These are phyloP conservation scores for Amylocystis lapponica DNA, from an alignment of 768 basidiomycete species.

Conservation along the genomic window DNA sequence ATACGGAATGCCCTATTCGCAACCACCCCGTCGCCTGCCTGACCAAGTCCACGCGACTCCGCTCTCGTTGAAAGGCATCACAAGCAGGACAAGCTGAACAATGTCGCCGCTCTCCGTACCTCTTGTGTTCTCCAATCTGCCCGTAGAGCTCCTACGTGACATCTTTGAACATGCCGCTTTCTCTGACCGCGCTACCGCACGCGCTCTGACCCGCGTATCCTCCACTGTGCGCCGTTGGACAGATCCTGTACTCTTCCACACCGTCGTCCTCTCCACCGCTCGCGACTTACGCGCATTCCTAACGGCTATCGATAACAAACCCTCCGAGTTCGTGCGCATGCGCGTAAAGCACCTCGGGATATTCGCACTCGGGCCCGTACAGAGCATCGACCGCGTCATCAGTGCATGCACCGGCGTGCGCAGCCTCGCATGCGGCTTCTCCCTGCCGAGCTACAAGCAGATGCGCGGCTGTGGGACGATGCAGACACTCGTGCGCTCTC, in stretches of 20 bases:
- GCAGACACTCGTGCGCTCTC: slow-evolving; percentile 13
- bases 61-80: too few relatives aligned
- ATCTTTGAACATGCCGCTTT: slow-evolving; percentile 32
- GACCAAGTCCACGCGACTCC: too few relatives aligned
- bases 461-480: slow-evolving; percentile 11
- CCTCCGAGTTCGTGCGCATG: slow-evolving; percentile 16
- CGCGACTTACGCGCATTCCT: slow-evolving; percentile 26
- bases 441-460: slow-evolving; percentile 23
- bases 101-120: slow-evolving; percentile 4
- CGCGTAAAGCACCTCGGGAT: slow-evolving; percentile 31
- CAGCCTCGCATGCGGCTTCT: slow-evolving; percentile 32
- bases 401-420: slow-evolving; percentile 25
- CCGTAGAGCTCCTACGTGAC: slow-evolving; percentile 29
- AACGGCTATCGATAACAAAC: slow-evolving; percentile 21
- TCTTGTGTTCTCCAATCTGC: slow-evolving; percentile 22
- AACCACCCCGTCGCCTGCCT: too few relatives aligned
- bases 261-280: slow-evolving; percentile 29
- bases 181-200: slow-evolving; percentile 21
- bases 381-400: slow-evolving; percentile 26
- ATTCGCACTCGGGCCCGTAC: slow-evolving; percentile 29
- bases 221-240: slow-evolving; percentile 27
- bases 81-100: too few relatives aligned
- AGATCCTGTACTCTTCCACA: slow-evolving; percentile 31
- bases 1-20: too few relatives aligned
- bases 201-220: slow-evolving; percentile 31